phyloP scores from a whole-genome alignment of 768 basidiomycete genomes.

The Daedaleopsis sinensis region DNA sequence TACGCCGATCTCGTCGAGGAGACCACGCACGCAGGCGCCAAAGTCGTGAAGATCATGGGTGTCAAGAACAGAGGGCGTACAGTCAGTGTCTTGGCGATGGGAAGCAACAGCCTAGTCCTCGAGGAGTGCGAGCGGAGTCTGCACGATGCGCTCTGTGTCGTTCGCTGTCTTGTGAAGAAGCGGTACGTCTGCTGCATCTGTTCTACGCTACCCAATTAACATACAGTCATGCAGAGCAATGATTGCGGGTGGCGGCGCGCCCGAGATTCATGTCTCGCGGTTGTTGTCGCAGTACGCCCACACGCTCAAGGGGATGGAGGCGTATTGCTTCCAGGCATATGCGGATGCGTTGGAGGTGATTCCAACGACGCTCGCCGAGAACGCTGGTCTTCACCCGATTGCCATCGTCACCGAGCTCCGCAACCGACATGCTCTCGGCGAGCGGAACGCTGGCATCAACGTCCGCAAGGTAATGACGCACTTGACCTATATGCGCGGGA shows the following conservation, averaged over 20 bases:
- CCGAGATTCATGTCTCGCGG: constrained; percentile 96
- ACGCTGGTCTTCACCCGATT: constrained; percentile 97
- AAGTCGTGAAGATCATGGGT: constrained; percentile 93
- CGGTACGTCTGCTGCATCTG: constrained; percentile 52
- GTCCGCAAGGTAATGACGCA: constrained; percentile 76
- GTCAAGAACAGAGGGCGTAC: constrained; percentile 95
- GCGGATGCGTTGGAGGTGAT: constrained; percentile 98
- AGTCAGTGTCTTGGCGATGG: constrained; percentile 94
- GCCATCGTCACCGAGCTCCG: constrained; percentile 97
- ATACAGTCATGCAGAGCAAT: constrained; percentile 60
- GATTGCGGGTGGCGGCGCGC: constrained; percentile 95
- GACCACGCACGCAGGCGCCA: constrained; percentile 74
- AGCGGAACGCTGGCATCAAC: constrained; percentile 95
- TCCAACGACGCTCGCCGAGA: constrained; percentile 96
- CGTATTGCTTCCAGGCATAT: constrained; percentile 98
- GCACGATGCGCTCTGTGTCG: constrained; percentile 98
- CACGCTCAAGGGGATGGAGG: constrained; percentile 96
- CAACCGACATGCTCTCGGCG: constrained; percentile 95
- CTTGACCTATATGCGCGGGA: too few species aligned
- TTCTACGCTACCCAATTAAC: neutral
- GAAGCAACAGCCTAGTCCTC: constrained; percentile 88
- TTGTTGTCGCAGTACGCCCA: constrained; percentile 89
- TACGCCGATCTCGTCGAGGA: constrained; percentile 97
- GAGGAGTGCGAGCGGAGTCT: constrained; percentile 97
- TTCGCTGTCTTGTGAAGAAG: constrained; percentile 97